Evolutionary conservation across 2,329 filamentous ascomycete species (phyloP).

Genomic region (Calonectria honghensis): DNA sequence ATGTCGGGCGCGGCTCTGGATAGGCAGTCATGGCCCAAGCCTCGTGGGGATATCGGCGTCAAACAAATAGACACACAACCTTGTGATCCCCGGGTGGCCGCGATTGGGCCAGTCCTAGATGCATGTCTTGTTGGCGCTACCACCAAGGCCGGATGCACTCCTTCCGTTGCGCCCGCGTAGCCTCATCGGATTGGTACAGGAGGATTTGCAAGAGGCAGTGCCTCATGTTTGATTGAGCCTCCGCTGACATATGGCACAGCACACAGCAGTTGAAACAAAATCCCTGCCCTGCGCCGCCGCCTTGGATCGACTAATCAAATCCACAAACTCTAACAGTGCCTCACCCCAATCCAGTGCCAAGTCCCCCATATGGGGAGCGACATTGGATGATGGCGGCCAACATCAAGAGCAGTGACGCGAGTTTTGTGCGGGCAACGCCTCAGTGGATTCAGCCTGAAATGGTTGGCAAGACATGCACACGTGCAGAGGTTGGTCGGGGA

Average conservation of each 20-base stretch:
- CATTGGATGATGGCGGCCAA: slow-evolving; percentile 23
- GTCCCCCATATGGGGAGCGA: slow-evolving; percentile 7
- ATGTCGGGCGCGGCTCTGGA: slow-evolving; percentile 38
- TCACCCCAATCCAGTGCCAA: slow-evolving; percentile 20
- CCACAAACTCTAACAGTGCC: slow-evolving; percentile 25
- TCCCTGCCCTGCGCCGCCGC: slow-evolving; percentile 25
- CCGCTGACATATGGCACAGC: slow-evolving; percentile 21
- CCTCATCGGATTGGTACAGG: slow-evolving; percentile 15
- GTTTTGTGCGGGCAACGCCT: slow-evolving; percentile 20
- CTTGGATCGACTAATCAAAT: slow-evolving; percentile 29
- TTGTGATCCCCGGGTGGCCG: background rate
- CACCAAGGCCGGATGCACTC: slow-evolving; percentile 17
- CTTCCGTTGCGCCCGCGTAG: slow-evolving; percentile 16
- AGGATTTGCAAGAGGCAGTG: slow-evolving; percentile 27
- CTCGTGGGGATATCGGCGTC: slow-evolving; percentile 24
- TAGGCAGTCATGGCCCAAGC: slow-evolving; percentile 27
- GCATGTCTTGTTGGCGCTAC: background rate
- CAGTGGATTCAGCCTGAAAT: slow-evolving; percentile 10
- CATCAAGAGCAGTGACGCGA: slow-evolving; percentile 10
- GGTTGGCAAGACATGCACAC: background rate
- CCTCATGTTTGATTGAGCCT: slow-evolving; percentile 21
- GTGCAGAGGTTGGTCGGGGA: background rate
- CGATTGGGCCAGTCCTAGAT: background rate
- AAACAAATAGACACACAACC: slow-evolving; percentile 1
- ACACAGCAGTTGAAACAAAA: slow-evolving; percentile 25